Evolutionary conservation across 75 land plant genomes (phyloP).

Genomic region (Pseudotsuga menziesii): DNA sequence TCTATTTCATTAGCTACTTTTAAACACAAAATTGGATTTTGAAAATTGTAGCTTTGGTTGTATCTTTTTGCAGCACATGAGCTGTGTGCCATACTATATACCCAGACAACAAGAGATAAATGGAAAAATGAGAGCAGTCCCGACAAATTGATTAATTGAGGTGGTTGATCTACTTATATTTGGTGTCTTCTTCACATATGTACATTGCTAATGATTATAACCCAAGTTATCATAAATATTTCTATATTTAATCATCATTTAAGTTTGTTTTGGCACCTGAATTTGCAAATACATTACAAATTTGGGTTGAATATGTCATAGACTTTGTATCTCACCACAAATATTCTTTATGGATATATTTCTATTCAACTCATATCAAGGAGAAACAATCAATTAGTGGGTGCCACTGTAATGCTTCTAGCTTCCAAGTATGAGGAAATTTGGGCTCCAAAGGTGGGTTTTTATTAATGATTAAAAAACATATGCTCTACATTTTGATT

Average conservation of each 20-base stretch:
- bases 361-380: constrained; percentile 31
- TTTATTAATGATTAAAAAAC: constrained; percentile 23
- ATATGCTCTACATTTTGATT: no score
- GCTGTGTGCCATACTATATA: constrained; percentile 56
- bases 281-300: constrained; percentile 61
- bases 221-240: constrained; percentile 20
- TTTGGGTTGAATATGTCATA: constrained; percentile 84
- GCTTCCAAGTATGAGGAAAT: constrained; percentile 92
- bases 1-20: background rate
- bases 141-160: constrained; percentile 86
- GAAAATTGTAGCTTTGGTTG: background rate
- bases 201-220: constrained; percentile 28
- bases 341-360: constrained; percentile 63
- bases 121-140: constrained; percentile 79
- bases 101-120: constrained; percentile 65
- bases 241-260: background rate
- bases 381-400: constrained; percentile 73
- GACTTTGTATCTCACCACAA: constrained; percentile 67
- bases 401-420: constrained; percentile 68
- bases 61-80: background rate
- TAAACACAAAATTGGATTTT: background rate
- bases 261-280: background rate
- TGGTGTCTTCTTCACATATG: constrained; percentile 12
- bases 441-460: constrained; percentile 86
- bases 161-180: constrained; percentile 26